phyloP scores from a whole-genome alignment of 139 green algal genomes.

The Eudorina sp. region DNA sequence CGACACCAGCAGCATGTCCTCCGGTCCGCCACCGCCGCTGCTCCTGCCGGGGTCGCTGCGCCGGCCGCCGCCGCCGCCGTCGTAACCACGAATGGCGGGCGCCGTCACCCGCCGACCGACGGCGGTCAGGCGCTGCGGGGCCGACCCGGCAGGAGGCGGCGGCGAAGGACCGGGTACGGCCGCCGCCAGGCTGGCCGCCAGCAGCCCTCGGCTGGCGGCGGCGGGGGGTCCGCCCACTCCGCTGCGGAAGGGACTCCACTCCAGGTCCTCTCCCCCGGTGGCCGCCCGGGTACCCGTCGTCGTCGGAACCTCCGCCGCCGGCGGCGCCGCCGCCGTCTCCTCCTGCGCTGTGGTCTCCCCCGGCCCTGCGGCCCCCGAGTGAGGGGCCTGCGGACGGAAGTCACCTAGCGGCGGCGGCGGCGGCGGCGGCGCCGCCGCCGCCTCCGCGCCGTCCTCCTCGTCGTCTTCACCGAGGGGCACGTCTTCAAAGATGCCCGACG shows the following conservation, averaged over 20 bases:
- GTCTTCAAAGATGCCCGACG: constrained; percentile 21
- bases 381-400: neutral
- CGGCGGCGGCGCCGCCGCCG: neutral
- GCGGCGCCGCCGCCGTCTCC: neutral
- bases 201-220: neutral
- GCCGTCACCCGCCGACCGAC: neutral
- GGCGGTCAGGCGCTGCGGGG: neutral
- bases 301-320: too few relatives aligned
- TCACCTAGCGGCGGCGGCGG: neutral
- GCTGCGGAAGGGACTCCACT: constrained; percentile 4
- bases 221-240: neutral
- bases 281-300: neutral
- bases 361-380: neutral
- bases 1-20: neutral
- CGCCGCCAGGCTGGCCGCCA: neutral
- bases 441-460: neutral
- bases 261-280: neutral
- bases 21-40: neutral
- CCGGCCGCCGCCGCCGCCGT: neutral
- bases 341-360: neutral
- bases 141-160: neutral
- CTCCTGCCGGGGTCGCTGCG: neutral
- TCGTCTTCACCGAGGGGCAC: neutral
- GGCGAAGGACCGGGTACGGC: too few relatives aligned
- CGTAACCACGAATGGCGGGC: neutral